phyloP scores from a whole-genome alignment of 1,139 yeast genomes.

The Yamadazyma siamensis region DNA sequence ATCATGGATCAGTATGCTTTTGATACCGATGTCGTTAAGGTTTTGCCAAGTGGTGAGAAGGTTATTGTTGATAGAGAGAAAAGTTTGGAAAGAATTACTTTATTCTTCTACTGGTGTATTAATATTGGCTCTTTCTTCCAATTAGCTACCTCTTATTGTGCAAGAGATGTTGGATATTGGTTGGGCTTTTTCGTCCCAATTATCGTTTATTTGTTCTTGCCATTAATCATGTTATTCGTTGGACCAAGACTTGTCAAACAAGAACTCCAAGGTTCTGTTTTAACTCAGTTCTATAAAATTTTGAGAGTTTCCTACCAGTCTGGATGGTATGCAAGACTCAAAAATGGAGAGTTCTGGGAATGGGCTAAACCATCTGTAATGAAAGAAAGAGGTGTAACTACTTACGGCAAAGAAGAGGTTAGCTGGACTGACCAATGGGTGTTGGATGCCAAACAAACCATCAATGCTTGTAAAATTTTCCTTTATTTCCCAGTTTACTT shows the following conservation, averaged over 20 bases:
- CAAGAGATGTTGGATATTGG: slow-evolving; percentile 72
- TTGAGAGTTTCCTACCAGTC: slow-evolving; percentile 35
- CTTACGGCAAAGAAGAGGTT: slow-evolving; percentile 25
- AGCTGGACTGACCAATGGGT: slow-evolving; percentile 58
- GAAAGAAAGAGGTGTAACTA: slow-evolving; percentile 35
- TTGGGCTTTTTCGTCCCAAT: slow-evolving; percentile 65
- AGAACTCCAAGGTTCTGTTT: slow-evolving; percentile 47
- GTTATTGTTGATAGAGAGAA: slow-evolving; percentile 71
- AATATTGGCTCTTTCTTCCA: slow-evolving; percentile 79
- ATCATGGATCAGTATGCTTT: slow-evolving; percentile 50
- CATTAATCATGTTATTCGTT: slow-evolving; percentile 40
- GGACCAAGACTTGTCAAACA: slow-evolving; percentile 34
- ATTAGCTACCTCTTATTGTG: slow-evolving; percentile 73
- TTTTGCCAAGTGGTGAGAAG: slow-evolving; percentile 56
- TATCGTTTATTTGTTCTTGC: slow-evolving; percentile 46
- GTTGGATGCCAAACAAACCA: slow-evolving; percentile 55
- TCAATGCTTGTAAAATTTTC: slow-evolving; percentile 60
- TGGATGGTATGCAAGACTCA: slow-evolving; percentile 37
- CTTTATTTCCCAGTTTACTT: slow-evolving; percentile 61
- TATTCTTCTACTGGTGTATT: slow-evolving; percentile 76
- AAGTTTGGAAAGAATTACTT: slow-evolving; percentile 71
- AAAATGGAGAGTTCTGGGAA: slow-evolving; percentile 45
- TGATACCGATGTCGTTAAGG: slow-evolving; percentile 56
- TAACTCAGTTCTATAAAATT: slow-evolving; percentile 42
- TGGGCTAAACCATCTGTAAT: slow-evolving; percentile 52